Conservation (phyloP, 208 protist genomes). For the Spongospora subterranea region DNA sequence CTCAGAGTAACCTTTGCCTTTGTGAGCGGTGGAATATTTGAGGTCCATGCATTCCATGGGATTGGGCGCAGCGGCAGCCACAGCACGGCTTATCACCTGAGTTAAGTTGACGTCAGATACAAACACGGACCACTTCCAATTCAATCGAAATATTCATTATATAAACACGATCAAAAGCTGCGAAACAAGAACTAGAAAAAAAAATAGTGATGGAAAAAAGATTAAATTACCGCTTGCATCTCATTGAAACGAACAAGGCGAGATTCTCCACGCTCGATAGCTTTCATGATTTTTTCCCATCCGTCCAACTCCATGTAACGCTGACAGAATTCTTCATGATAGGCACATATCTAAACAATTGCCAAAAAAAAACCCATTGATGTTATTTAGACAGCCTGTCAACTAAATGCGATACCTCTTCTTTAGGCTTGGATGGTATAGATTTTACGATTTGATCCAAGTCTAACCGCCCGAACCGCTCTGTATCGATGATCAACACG, state of each 20-base stretch:
- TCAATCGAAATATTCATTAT: neutral
- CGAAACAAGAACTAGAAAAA: neutral
- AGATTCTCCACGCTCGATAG: conserved; percentile 69
- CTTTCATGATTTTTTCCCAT: conserved; percentile 54
- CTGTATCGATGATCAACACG: neutral
- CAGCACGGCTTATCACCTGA: neutral
- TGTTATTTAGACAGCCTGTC: neutral
- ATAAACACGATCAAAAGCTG: neutral
- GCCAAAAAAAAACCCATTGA: neutral
- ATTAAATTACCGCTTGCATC: neutral
- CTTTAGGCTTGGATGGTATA: neutral
- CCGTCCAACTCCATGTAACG: conserved; percentile 67
- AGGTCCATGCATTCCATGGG: conserved; percentile 42
- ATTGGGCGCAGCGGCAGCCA: neutral
- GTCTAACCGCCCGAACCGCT: neutral
- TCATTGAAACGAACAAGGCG: neutral
- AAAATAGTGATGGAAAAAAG: no score
- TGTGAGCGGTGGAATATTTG: conserved; percentile 56
- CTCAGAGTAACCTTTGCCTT: conserved; percentile 65
- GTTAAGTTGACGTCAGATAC: neutral
- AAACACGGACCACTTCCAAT: neutral
- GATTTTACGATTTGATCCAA: neutral
- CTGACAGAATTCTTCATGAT: conserved; percentile 72
- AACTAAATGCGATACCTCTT: neutral
- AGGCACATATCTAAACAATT: conserved; percentile 61